A percentile compares a stretch with the other conserved stretches of the same genome.
These are phyloP conservation scores for Exophiala oligosperma DNA, from an alignment of 2,329 filamentous ascomycete species.

Conservation along the genomic window DNA sequence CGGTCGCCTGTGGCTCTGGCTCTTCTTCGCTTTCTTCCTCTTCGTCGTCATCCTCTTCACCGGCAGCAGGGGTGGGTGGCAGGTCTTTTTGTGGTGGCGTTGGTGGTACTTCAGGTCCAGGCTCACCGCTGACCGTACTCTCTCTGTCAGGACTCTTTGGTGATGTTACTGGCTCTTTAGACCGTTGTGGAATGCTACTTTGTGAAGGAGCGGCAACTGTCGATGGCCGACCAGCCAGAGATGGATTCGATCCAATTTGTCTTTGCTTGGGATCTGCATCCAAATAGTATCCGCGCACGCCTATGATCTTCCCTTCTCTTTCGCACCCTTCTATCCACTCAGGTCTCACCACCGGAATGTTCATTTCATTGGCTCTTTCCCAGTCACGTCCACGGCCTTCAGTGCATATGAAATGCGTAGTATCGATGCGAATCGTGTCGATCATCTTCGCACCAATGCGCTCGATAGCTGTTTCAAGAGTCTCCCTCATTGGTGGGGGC, in stretches of 20 bases:
- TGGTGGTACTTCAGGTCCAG: slow-evolving; percentile 28
- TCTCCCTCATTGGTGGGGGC: slow-evolving; percentile 70
- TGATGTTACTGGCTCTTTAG: slow-evolving; percentile 23
- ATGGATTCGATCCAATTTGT: slow-evolving; percentile 42
- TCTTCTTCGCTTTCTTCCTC: slow-evolving; percentile 19
- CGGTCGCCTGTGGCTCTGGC: slow-evolving; percentile 12
- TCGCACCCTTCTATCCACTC: slow-evolving; percentile 99
- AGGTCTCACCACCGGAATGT: slow-evolving; percentile 92
- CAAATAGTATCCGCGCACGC: slow-evolving; percentile 93
- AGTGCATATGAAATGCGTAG: slow-evolving; percentile 96
- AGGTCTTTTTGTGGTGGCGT: slow-evolving; percentile 24
- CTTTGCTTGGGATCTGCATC: slow-evolving; percentile 73
- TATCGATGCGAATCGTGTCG: slow-evolving; percentile 90
- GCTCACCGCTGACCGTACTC: slow-evolving; percentile 25
- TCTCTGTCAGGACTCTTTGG: slow-evolving; percentile 26
- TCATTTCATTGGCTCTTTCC: slow-evolving; percentile 97
- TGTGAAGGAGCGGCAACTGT: slow-evolving; percentile 30
- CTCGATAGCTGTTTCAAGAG: slow-evolving; percentile 72
- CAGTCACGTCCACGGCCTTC: slow-evolving; percentile 86
- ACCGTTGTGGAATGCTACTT: slow-evolving; percentile 21
- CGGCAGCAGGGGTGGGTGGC: slow-evolving; percentile 26
- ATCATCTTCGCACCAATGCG: slow-evolving; percentile 90
- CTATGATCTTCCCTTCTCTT: slow-evolving; percentile 84
- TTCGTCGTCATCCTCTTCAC: slow-evolving; percentile 31
- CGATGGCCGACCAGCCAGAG: slow-evolving; percentile 25